A percentile compares a stretch with the other conserved stretches of the same genome.
phyloP scores from a whole-genome alignment of 106 monocot genomes.

The Agapanthus africanus region DNA sequence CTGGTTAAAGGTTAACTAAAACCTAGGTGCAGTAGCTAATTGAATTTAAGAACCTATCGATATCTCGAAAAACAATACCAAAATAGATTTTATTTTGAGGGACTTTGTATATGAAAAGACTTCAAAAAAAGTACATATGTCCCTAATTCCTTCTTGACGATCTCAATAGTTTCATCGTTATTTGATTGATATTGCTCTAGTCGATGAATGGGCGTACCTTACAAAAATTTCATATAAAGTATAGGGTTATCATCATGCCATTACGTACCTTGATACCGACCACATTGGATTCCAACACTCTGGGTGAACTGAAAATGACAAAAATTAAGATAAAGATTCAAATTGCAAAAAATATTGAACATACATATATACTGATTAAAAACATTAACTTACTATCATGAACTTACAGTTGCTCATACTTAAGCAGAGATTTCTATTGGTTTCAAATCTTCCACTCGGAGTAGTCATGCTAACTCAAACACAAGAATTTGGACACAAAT shows the following conservation, averaged over 20 bases:
- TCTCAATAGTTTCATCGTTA: background rate
- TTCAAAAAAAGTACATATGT: background rate
- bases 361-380: background rate
- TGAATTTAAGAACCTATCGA: too few relatives aligned
- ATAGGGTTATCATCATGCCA: background rate
- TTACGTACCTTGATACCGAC: conserved; percentile 85
- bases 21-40: too few relatives aligned
- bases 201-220: background rate
- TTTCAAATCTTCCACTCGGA: conserved; percentile 92
- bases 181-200: background rate
- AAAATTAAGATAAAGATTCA: too few relatives aligned
- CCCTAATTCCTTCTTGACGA: background rate
- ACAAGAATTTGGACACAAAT: conserved; percentile 5
- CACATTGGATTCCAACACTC: conserved; percentile 99
- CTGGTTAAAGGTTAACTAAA: too few relatives aligned
- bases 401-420: conserved; percentile 76
- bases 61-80: too few relatives aligned
- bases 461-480: conserved; percentile 70
- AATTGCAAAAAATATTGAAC: conserved; percentile 11
- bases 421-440: conserved; percentile 69
- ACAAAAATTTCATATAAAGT: background rate
- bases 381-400: background rate
- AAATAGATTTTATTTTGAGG: too few relatives aligned
- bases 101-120: too few relatives aligned
- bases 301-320: conserved; percentile 77